Base-by-base conservation (phyloP, 148 eudicot genomes). In the Amaranthus cruentus region DNA sequence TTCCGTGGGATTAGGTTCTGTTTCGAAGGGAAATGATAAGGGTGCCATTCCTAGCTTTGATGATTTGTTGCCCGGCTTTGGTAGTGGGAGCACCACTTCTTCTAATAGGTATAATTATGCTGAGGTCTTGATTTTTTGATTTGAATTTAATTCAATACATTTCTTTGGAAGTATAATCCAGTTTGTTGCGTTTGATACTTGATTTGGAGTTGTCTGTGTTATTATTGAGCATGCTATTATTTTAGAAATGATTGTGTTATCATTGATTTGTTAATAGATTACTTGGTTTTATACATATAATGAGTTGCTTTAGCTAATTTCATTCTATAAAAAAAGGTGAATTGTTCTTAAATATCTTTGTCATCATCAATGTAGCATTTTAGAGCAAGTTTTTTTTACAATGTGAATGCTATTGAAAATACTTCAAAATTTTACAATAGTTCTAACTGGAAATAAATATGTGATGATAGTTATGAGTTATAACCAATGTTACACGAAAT, bases 41-140 rank as follows among this genome's bases (percentile, higher is more conserved):
- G 84, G 68, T 9, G 2, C 38, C 38, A 58, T 48, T 73, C 71
- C 84, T 57, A 50, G 83, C 63, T 90, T 91, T 28, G 96, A 95
- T 80, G 98, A 95, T 86, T 80, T 95, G 87, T 73, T 95, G 59
- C 87, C 93, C 50, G 93, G 94, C 13, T 88, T 95, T 78, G 96
- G 97, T 66, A 79, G 74, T 48, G 75, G 79, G 68, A 77, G 62
- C 76, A 62, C 84, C 44, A 14, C 82, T 64, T 58, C 75, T 46
- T 73, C 47, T 58, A 80, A 74, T 82, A 88, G 97, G 97, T 91
- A 85, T 73, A 68, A 61, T 47, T 9, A 43, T 48, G 49, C 49
- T 7, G 11, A 28, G 4, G 62, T 69, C 47, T 53, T 52, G 4
- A 0, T 47, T 69, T 58, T 6, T 57, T 60, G 62, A 58, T 67